Evolutionary conservation across 768 basidiomycete species (phyloP), one percentile per base, ranked within the genome.

Genomic region (Leccinellum luteum): DNA sequence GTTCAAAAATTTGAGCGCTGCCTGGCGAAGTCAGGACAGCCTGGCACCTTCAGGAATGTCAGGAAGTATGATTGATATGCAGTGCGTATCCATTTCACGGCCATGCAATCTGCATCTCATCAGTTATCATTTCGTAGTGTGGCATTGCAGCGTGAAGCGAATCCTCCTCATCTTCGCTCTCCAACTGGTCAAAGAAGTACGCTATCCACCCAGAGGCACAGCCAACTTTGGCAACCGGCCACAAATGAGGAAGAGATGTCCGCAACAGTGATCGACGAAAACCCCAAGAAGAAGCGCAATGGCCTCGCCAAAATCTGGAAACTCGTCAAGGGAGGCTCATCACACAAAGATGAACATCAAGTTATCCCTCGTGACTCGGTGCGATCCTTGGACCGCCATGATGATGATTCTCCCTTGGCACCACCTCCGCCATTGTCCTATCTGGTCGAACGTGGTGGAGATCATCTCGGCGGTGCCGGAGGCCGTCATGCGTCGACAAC

Each of bases 351-450:
- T 8, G 64, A 62, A 21, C 58, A 66, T 25, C 55, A 62, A 13
- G 28, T 56, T 7, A 69, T 64, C 41, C 66, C 72, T 38, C 70
- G 70, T 27, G 71, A 73, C 10, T 67, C 74, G 15, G 64, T 75
- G 6, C 78, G 81, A 79, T 59, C 78, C 71, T 41, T 70, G 15
- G 58, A 72, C 44, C 67, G 69, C 67, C 28, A 70, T 44, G 87
- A 90, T 3, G 90, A 93, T 64, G 85, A 90, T 62, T 71, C 79
- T 9, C 94, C 92, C 4, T 77, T 97, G 41, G 86, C 90, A 3
- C 96, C 95, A 1, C 96, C 96, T 3, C 96, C 96, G 5, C 89
- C 93, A 5, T 68, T 98, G 52, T 92, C 92, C 0, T 95, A 94
- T 74, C 81, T 98, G 48, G 92, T 93, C 3, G 75, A 73, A 59